Base-by-base conservation (phyloP, 495 filamentous ascomycete species). In the Neurospora pannonica region DNA sequence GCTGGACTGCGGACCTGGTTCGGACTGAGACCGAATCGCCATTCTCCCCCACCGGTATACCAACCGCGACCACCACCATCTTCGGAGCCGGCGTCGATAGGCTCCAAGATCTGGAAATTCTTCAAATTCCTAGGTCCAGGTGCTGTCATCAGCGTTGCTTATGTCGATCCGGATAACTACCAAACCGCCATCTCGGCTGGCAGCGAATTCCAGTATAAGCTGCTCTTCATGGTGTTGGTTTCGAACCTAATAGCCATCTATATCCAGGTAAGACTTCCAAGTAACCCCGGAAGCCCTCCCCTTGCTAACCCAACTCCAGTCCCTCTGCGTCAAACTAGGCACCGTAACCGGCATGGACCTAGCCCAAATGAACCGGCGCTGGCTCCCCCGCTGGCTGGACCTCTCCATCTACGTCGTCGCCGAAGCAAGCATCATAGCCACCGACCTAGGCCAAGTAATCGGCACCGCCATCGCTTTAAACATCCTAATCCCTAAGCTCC, bases 81-180 rank as follows among this genome's bases (percentile, higher is more conserved):
- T 40, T 37, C 11, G 13, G 71, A 73, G 4, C 8, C 40, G 17
- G 15, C 37, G 0, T 46, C 73, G n/a, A 37, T 42, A 19, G 62
- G 54, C 34, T 37, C 71, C 37, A 74, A 38, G 70, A 21, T 77
- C 31, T 72, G 72, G 70, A 77, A 72, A 21, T 77, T 77, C 60
- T 42, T 77, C 34, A 69, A 69, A 43, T 77, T 77, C 28, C 71
- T 77, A 28, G 76, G 76, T n/a, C 76, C 76, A n/a, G 76, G 76
- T 2, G 76, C 76, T 38, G 60, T 77, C 54, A 76, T 77, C 72
- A 77, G 74, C 62, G 76, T 77, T n/a, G 76, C 76, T 9, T 77
- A 77, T 42, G 77, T 82, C 31, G 80, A 82, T 70, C 80, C 80
- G 0, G 80, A 78, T 46, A 82, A 81, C 75, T 82, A 82, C 40